Evolutionary conservation across 1,139 yeast genomes (phyloP).

Genomic region (Suhomyces choctaworum): DNA sequence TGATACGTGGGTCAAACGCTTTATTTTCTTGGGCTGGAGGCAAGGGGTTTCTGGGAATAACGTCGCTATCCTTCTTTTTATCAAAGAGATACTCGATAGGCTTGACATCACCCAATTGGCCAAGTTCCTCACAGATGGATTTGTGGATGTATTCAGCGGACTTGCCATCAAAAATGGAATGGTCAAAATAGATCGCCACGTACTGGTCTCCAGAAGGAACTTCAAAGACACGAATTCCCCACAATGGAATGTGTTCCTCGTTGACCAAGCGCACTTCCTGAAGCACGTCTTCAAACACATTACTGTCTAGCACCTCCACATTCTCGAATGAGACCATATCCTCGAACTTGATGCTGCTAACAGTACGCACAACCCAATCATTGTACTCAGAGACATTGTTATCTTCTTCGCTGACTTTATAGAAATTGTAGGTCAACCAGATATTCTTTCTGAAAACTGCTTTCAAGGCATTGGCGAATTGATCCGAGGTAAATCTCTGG

Average conservation of each 20-base stretch:
- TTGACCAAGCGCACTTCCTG: conserved; percentile 15
- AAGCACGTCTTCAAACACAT: not conserved
- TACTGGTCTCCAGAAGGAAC: conserved; percentile 7
- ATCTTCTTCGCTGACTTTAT: conserved; percentile 13
- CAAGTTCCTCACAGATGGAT: conserved; percentile 11
- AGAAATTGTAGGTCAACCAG: conserved; percentile 24
- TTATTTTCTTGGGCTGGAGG: not conserved
- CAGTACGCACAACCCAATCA: conserved; percentile 20
- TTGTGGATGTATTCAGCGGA: conserved; percentile 14
- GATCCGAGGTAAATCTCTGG: conserved; percentile 11
- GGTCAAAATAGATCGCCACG: conserved; percentile 14
- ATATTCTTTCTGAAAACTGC: conserved; percentile 24
- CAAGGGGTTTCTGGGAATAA: not conserved
- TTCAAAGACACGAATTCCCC: conserved; percentile 27
- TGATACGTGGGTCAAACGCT: not conserved
- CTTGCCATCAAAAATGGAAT: conserved; percentile 17
- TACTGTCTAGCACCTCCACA: not conserved
- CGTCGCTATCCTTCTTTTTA: not conserved
- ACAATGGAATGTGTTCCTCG: conserved; percentile 23
- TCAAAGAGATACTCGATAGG: conserved; percentile 4
- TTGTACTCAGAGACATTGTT: conserved; percentile 13
- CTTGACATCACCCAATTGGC: conserved; percentile 1
- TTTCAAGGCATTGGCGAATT: conserved; percentile 29
- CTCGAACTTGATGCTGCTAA: conserved; percentile 23
- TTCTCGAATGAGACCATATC: conserved; percentile 24